Conservation (phyloP, 2,329 filamentous ascomycete genomes). For the Coniochaeta sp. region DNA sequence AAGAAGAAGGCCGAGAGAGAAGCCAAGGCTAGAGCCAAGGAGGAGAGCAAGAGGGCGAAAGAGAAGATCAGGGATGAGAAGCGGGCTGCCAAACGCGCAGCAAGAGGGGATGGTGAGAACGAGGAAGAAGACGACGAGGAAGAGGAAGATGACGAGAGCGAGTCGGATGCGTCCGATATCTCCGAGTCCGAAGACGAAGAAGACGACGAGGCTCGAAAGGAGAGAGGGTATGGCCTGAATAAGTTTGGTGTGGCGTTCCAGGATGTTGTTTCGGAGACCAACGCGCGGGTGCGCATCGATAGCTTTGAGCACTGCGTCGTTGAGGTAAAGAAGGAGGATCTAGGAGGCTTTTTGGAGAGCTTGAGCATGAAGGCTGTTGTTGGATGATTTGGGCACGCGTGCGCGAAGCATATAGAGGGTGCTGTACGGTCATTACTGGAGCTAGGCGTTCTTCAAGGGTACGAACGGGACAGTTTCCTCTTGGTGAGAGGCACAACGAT, state of each 20-base stretch:
- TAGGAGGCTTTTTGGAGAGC: conserved; percentile 82
- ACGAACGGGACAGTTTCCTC: neutral
- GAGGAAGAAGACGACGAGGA: conserved; percentile 38
- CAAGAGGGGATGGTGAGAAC: conserved; percentile 27
- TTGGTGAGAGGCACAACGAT: neutral
- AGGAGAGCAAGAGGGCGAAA: conserved; percentile 49
- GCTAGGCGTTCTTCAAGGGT: neutral
- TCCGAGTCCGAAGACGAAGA: conserved; percentile 34
- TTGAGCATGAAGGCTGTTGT: conserved; percentile 87
- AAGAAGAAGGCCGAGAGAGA: conserved; percentile 32
- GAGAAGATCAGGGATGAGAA: conserved; percentile 54
- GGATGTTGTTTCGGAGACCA: conserved; percentile 88
- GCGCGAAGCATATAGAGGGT: neutral
- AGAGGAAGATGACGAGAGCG: conserved; percentile 42
- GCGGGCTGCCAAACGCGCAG: conserved; percentile 47
- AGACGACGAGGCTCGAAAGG: conserved; percentile 39
- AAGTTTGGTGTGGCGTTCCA: conserved; percentile 93
- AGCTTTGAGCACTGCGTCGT: conserved; percentile 97
- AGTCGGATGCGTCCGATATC: conserved; percentile 30
- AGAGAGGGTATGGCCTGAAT: conserved; percentile 70
- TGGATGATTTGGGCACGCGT: conserved; percentile 31
- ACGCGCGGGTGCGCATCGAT: conserved; percentile 82
- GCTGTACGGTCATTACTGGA: neutral
- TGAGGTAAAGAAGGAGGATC: conserved; percentile 93
- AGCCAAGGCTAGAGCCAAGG: conserved; percentile 52